Base-by-base conservation (phyloP, 2,329 filamentous ascomycete genomes). In the Phoma herbarum region DNA sequence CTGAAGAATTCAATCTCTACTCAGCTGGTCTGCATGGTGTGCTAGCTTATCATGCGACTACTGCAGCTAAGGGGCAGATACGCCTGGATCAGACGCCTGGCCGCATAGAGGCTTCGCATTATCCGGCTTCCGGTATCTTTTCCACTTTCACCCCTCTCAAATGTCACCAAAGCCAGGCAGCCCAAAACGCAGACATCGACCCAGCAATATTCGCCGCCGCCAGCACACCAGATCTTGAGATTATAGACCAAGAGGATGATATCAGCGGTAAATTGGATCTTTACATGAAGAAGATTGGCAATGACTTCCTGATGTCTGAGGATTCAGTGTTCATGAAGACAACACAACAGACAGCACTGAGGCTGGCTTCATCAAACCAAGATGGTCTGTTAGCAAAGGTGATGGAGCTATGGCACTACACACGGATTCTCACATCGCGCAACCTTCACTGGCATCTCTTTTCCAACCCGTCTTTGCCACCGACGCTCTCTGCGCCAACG, bases 1-100 rank as follows among this genome's bases (percentile, higher is more conserved):
- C 82, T 5, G 84, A 87, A 37, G 83, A 86, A 65, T 85, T 86
- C 66, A 81, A 82, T 52, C 76, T 87, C 14, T 88, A 85, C 70
- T 83, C 82, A 57, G 80, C 83, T 42, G 82, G 76, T 10, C 71
- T 86, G n/a, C 83, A 85, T 64, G 78, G 81, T 12, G 80, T 83
- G 14, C 76, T 84, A 29, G 82, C 84, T 4, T 84, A 81, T 62
- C 81, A 84, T 62, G 80, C 83, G 29, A 78, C 84, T 12, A 80
- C 77, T 61, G 75, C 79, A 60, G 78, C 83, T 25, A 81, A 82
- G 61, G 78, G 78, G 25, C 80, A 83, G 59, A 72, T 82, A 58
- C 79, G 80, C 44, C 80, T 84, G 46, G 78, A 83, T 37, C 74
- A 80, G 54, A 78, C 80, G 35, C 77, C 78, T 25, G 83, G 84